These are phyloP conservation scores for Chytriomyces sp. DNA, from an alignment of 192 early-diverging fungal species.

Conservation along the genomic window DNA sequence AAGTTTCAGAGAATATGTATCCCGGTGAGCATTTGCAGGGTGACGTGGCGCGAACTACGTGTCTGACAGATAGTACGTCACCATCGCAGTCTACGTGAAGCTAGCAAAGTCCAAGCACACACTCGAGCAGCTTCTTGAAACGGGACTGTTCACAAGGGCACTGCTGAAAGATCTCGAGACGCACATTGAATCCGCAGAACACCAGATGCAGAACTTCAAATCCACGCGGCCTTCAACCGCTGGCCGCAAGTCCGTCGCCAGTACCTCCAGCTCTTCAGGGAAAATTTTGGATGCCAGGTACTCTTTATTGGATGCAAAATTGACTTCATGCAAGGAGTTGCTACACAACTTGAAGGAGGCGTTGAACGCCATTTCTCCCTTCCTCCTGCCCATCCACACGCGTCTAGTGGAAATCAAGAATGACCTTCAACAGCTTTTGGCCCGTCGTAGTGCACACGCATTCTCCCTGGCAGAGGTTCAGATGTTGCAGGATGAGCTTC, in stretches of 20 bases:
- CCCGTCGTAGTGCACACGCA: slow-evolving; percentile 26
- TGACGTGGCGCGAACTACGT: not conserved
- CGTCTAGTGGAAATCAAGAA: slow-evolving; percentile 74
- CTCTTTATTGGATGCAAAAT: slow-evolving; percentile 24
- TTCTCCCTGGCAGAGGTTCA: slow-evolving; percentile 47
- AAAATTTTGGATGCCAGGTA: not conserved
- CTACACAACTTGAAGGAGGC: slow-evolving; percentile 51
- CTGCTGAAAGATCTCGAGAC: slow-evolving; percentile 4
- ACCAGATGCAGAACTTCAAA: not conserved
- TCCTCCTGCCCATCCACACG: slow-evolving; percentile 72
- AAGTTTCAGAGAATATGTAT: slow-evolving; percentile 33
- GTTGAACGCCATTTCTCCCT: slow-evolving; percentile 65
- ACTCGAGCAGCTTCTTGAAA: slow-evolving; percentile 24
- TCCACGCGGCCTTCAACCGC: not conserved
- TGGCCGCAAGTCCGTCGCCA: not conserved
- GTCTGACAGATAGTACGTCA: not conserved
- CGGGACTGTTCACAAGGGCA: slow-evolving; percentile 26
- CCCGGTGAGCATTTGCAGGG: not conserved
- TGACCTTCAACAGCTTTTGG: slow-evolving; percentile 51
- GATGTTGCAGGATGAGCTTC: slow-evolving; percentile 50
- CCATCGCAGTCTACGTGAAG: slow-evolving; percentile 27
- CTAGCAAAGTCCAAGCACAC: slow-evolving; percentile 28
- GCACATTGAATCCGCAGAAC: not conserved
- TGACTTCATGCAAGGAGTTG: slow-evolving; percentile 6
- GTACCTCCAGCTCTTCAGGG: not conserved